These are phyloP conservation scores for Verticillium longisporum DNA, from an alignment of 2,329 filamentous ascomycete genomes.

Conservation along the genomic window DNA sequence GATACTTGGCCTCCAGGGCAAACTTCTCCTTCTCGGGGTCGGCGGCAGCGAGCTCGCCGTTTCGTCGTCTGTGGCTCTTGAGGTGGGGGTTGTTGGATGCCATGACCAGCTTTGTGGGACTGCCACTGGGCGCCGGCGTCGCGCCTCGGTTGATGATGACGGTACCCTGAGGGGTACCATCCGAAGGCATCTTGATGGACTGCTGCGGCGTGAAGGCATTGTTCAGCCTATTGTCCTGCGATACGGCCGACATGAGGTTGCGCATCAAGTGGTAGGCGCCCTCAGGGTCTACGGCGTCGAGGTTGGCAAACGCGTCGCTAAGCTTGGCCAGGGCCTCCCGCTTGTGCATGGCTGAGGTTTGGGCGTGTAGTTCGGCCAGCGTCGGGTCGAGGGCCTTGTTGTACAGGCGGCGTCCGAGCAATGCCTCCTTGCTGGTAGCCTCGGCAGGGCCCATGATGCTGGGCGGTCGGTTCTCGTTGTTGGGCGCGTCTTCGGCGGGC, in stretches of 20 bases:
- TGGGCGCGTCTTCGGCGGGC: constrained; percentile 32
- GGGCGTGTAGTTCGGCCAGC: constrained; percentile 80
- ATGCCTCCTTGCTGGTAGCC: constrained; percentile 68
- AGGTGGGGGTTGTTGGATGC: constrained; percentile 81
- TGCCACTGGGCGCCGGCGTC: constrained; percentile 18
- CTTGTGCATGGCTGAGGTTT: constrained; percentile 60
- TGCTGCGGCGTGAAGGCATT: constrained; percentile 35
- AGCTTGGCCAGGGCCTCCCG: constrained; percentile 77
- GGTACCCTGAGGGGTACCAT: constrained; percentile 45
- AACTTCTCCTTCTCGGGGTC: constrained; percentile 40
- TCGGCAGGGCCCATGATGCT: constrained; percentile 38
- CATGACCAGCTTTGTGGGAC: constrained; percentile 62
- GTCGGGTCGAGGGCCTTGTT: constrained; percentile 74
- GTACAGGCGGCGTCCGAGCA: constrained; percentile 76
- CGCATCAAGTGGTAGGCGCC: constrained; percentile 81
- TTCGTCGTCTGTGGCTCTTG: constrained; percentile 66
- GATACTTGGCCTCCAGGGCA: constrained; percentile 44
- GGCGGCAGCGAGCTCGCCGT: constrained; percentile 39
- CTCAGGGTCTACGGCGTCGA: constrained; percentile 86
- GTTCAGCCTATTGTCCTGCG: constrained; percentile 60
- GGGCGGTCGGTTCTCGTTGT: constrained; percentile 60
- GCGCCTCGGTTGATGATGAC: constrained; percentile 48
- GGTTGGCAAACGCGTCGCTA: constrained; percentile 75
- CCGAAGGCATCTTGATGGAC: constrained; percentile 30
- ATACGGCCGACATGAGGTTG: constrained; percentile 66